These are phyloP conservation scores for Bocquillonia castaneifolia DNA, from an alignment of 441 rosid genomes.

Conservation along the genomic window DNA sequence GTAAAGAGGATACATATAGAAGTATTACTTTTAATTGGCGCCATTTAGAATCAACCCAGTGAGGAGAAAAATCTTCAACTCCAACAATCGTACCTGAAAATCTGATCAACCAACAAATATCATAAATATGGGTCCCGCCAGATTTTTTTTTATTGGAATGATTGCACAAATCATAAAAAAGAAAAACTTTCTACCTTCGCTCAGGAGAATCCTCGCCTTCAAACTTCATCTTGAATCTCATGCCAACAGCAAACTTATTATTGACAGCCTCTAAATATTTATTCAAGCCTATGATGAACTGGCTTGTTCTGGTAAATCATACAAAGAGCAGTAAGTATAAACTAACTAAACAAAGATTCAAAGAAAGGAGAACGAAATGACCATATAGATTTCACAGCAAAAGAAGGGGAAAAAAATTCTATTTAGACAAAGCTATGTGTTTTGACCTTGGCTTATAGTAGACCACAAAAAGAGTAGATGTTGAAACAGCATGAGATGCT, in stretches of 20 bases:
- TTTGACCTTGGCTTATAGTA: conserved; percentile 86
- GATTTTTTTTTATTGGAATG: not conserved
- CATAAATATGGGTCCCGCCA: not conserved
- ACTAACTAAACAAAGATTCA: not conserved
- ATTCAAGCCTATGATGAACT: conserved; percentile 69
- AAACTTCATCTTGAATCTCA: conserved; percentile 94
- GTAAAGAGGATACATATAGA: not conserved
- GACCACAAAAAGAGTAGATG: conserved; percentile 71
- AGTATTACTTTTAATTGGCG: conserved; percentile 70
- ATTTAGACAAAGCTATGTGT: not conserved
- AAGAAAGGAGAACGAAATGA: not conserved
- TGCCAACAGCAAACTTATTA: conserved; percentile 56
- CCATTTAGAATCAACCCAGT: conserved; percentile 83
- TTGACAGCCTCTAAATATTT: conserved; percentile 62
- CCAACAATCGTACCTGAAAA: conserved; percentile 85
- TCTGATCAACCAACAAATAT: conserved; percentile 35
- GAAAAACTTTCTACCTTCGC: conserved; percentile 50
- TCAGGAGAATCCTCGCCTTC: conserved; percentile 96
- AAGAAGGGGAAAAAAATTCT: not conserved
- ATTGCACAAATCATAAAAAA: not conserved
- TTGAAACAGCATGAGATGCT: conserved; percentile 84
- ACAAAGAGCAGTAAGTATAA: not conserved
- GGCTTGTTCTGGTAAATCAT: conserved; percentile 57
- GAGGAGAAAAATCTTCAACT: conserved; percentile 60
- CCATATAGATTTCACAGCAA: not conserved